phyloP scores from a whole-genome alignment of 78 protist species.

The Trichosphaerium sp. region DNA sequence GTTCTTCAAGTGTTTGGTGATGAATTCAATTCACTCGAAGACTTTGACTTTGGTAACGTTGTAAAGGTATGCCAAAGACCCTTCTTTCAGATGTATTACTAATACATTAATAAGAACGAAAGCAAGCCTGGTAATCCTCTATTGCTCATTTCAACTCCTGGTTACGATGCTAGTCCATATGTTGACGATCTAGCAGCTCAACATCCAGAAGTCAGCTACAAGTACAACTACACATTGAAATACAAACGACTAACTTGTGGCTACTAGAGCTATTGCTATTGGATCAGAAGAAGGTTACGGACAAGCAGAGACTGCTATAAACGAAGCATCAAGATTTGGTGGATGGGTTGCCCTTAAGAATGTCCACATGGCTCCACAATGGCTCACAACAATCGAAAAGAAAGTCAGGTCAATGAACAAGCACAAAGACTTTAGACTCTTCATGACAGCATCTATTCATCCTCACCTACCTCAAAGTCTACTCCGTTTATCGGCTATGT shows the following conservation, averaged over 20 bases:
- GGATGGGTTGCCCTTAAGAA: constrained; percentile 94
- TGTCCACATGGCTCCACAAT: constrained; percentile 91
- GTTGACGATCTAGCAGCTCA: constrained; percentile 46
- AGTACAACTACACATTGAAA: too few relatives aligned
- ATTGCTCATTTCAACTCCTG: constrained; percentile 72
- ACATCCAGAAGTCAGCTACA: constrained; percentile 23
- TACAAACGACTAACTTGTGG: background rate
- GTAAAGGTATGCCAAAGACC: constrained; percentile 28
- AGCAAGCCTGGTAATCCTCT: constrained; percentile 54
- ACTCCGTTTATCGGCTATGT: constrained; percentile 62
- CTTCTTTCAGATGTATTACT: constrained; percentile 1
- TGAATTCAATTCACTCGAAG: constrained; percentile 15
- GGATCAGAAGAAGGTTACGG: constrained; percentile 91
- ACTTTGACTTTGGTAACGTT: constrained; percentile 35
- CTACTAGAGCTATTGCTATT: constrained; percentile 90
- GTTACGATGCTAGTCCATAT: constrained; percentile 76
- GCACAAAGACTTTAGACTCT: constrained; percentile 71
- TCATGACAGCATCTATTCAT: constrained; percentile 82
- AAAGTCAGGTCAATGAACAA: constrained; percentile 62
- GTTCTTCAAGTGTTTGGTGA: constrained; percentile 59
- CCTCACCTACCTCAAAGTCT: constrained; percentile 77
- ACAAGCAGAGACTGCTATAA: constrained; percentile 74
- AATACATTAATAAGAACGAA: constrained; percentile 2
- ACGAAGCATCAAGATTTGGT: constrained; percentile 65
- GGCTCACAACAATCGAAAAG: constrained; percentile 85